These are phyloP conservation scores for Tetrapisispora fleetii DNA, from an alignment of 805 yeast genomes.

Conservation along the genomic window DNA sequence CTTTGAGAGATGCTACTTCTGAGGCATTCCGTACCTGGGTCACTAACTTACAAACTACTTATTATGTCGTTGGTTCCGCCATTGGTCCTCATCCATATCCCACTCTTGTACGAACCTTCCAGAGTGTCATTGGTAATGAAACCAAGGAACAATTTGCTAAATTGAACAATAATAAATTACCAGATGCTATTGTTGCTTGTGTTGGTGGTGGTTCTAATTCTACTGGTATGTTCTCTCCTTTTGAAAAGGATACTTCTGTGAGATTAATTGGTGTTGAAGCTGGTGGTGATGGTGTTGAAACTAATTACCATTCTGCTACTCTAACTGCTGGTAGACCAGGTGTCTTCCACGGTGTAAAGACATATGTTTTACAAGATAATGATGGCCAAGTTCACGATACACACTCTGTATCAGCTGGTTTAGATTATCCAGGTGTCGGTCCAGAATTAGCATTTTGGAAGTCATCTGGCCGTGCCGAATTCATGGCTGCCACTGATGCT, in stretches of 20 bases:
- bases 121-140: slow-evolving; percentile 91
- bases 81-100: slow-evolving; percentile 99
- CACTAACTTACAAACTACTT: slow-evolving; percentile 72
- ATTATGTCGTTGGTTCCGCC: slow-evolving; percentile 95
- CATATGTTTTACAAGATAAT: slow-evolving; percentile 78
- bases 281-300: slow-evolving; percentile 93
- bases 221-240: slow-evolving; percentile 91
- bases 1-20: slow-evolving; percentile 94
- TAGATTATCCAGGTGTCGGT: slow-evolving; percentile 99
- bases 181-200: slow-evolving; percentile 94
- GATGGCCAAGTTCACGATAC: slow-evolving; percentile 98
- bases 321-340: slow-evolving; percentile 93
- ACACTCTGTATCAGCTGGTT: slow-evolving; percentile 95
- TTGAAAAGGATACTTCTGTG: slow-evolving; percentile 71
- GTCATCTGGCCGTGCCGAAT: slow-evolving; percentile 82
- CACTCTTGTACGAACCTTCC: slow-evolving; percentile 95
- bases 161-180: slow-evolving; percentile 71
- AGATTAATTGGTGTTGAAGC: slow-evolving; percentile 92
- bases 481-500: slow-evolving; percentile 90
- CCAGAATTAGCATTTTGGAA: slow-evolving; percentile 97
- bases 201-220: slow-evolving; percentile 99
- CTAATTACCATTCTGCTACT: slow-evolving; percentile 88
- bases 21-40: slow-evolving; percentile 98
- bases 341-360: slow-evolving; percentile 95
- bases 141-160: slow-evolving; percentile 82